A percentile compares a stretch with the other conserved stretches of the same genome.
Evolutionary conservation across 2,329 filamentous ascomycete genomes (phyloP).

Genomic region (Diaporthe citri): DNA sequence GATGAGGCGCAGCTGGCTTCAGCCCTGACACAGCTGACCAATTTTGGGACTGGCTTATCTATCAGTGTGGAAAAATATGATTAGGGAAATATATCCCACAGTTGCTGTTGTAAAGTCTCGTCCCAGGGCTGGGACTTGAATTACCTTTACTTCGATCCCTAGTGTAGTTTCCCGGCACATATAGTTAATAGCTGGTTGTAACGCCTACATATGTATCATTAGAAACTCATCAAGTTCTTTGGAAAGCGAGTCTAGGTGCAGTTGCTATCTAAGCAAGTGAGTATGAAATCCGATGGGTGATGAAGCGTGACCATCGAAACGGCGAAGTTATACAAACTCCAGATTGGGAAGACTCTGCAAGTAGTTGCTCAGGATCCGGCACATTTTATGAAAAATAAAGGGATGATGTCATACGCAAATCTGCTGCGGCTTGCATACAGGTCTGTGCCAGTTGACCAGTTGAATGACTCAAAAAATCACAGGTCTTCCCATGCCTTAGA

Average conservation of each 20-base stretch:
- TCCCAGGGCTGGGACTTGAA: background rate
- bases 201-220: background rate
- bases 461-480: background rate
- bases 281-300: background rate
- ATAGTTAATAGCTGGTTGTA: background rate
- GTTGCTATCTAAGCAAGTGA: background rate
- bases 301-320: background rate
- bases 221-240: background rate
- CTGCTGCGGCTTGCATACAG: background rate
- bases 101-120: background rate
- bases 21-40: background rate
- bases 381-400: background rate
- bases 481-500: background rate
- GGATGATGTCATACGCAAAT: background rate
- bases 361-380: background rate
- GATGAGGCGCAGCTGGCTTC: background rate
- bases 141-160: background rate
- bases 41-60: slow-evolving; percentile 2
- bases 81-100: background rate
- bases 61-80: background rate
- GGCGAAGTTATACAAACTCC: background rate
- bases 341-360: background rate
- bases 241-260: background rate
- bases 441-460: background rate
- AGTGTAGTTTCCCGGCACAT: background rate